Conservation (phyloP, 352 stramenopile genomes). For the Pythium rishiriense region DNA sequence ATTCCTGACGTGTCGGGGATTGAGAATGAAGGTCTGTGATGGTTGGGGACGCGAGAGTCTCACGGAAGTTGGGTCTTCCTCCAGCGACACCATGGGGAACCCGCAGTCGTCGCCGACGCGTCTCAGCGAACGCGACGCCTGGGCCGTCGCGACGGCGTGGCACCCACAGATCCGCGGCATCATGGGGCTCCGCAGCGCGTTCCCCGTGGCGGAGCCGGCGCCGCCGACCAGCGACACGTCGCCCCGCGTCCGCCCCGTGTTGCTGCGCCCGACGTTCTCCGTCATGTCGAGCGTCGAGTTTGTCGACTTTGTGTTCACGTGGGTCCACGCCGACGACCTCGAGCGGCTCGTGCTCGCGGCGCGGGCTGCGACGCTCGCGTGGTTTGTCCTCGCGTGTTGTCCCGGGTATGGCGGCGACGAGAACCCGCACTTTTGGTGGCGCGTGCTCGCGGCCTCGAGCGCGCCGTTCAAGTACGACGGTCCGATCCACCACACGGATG, state of each 20-base stretch:
- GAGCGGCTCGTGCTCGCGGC: neutral
- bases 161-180: neutral
- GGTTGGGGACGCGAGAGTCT: too few species aligned
- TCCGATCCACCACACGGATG: too few species aligned
- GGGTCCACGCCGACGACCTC: neutral
- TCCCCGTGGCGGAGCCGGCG: neutral
- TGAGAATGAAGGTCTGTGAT: too few species aligned
- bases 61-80: too few species aligned
- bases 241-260: too few species aligned
- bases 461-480: neutral
- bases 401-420: constrained; percentile 2
- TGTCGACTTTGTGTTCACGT: neutral
- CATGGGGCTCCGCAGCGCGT: neutral
- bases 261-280: too few species aligned
- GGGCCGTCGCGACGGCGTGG: constrained; percentile 4
- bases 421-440: constrained; percentile 12
- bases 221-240: too few species aligned
- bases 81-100: too few species aligned
- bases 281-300: neutral
- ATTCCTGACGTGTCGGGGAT: too few species aligned
- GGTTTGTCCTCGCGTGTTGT: constrained; percentile 18
- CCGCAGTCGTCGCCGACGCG: too few species aligned
- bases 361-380: constrained; percentile 3
- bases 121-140: constrained; percentile 7
- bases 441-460: neutral